Evolutionary conservation across 371 early-diverging fungal genomes (phyloP).

Genomic region (Batrachochytrium dendrobatidis): DNA sequence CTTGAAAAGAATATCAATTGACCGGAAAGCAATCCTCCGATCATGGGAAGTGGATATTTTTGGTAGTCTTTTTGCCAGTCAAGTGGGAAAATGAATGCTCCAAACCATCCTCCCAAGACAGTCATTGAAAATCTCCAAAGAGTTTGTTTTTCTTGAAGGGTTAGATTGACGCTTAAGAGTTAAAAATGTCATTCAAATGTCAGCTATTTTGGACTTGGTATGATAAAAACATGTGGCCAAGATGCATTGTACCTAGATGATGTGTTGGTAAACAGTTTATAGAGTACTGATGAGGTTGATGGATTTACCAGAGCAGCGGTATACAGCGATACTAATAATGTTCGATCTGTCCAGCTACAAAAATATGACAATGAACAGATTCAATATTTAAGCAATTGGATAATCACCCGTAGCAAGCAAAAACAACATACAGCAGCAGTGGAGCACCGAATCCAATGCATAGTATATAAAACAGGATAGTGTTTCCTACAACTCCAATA

Average conservation of each 20-base stretch:
- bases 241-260: no score
- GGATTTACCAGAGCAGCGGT: neutral
- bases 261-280: neutral
- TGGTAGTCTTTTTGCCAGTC: constrained; percentile 21
- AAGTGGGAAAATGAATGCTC: constrained; percentile 13
- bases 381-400: neutral
- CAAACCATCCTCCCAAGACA: constrained; percentile 21
- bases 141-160: neutral
- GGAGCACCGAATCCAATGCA: neutral
- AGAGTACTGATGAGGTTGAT: neutral
- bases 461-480: neutral
- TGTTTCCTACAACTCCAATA: neutral
- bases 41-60: neutral
- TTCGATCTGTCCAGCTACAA: neutral
- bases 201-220: no score
- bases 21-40: neutral
- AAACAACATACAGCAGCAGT: neutral
- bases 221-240: no score
- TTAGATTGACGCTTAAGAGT: no score
- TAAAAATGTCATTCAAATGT: no score
- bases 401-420: no score
- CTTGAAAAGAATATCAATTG: neutral
- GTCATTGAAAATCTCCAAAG: neutral
- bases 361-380: neutral
- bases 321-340: neutral